These are phyloP conservation scores for Pterocarpus santalinus DNA, from an alignment of 306 rosid species.

Conservation along the genomic window DNA sequence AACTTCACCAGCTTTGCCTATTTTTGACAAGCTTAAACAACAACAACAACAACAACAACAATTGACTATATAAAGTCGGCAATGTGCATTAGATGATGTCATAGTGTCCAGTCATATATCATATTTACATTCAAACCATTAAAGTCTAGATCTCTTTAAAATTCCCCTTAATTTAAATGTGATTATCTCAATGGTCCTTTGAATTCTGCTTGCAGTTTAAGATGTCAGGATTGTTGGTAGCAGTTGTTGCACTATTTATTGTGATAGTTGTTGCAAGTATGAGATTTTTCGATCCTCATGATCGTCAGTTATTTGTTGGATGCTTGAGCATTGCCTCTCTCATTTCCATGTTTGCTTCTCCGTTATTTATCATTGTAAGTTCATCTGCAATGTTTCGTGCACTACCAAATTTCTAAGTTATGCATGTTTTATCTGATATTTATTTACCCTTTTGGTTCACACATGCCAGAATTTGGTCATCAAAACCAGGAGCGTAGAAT, in stretches of 20 bases:
- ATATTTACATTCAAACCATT: no score
- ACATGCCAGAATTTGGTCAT: conserved; percentile 55
- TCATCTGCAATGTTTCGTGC: background rate
- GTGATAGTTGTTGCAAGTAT: conserved; percentile 43
- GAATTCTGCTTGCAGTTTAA: conserved; percentile 46
- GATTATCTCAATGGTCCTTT: background rate
- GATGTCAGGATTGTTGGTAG: conserved; percentile 50
- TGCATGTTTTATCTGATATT: background rate
- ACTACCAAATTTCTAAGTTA: background rate
- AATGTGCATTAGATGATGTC: no score
- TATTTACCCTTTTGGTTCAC: background rate
- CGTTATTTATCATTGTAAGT: conserved; percentile 57
- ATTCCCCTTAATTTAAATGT: background rate
- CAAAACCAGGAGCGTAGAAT: conserved; percentile 53
- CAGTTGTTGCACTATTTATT: conserved; percentile 35
- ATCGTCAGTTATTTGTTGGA: conserved; percentile 49
- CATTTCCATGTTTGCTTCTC: conserved; percentile 61
- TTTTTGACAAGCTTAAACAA: background rate
- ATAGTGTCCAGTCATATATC: no score
- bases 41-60: no score
- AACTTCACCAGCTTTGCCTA: background rate
- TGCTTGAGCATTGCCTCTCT: conserved; percentile 53
- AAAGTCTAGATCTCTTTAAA: no score
- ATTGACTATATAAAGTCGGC: no score
- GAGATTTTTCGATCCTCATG: conserved; percentile 25